These are phyloP conservation scores for Blastobotrys illinoisensis DNA, from an alignment of 1,139 yeast species.

Conservation along the genomic window DNA sequence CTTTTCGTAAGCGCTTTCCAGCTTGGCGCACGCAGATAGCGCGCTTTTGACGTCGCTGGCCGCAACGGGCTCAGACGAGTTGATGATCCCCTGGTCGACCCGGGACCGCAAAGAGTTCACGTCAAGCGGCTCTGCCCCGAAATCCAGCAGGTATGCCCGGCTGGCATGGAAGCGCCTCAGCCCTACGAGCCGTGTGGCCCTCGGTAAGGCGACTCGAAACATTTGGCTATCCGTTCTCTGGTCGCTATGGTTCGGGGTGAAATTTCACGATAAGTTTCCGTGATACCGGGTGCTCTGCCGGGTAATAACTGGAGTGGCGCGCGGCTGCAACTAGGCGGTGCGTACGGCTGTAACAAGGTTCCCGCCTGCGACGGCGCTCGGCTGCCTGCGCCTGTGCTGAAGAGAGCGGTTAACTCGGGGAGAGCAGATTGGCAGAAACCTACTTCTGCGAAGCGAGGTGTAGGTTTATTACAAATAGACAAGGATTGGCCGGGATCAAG, in stretches of 20 bases:
- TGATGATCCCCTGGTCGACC: not conserved
- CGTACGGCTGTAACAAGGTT: too few relatives aligned
- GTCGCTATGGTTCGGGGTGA: not conserved
- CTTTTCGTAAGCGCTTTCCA: conserved; percentile 15
- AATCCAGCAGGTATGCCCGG: not conserved
- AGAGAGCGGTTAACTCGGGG: too few relatives aligned
- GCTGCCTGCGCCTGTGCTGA: too few relatives aligned
- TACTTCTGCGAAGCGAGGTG: too few relatives aligned
- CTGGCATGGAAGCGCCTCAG: not conserved
- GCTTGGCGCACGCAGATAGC: conserved; percentile 18
- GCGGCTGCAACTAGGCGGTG: not conserved
- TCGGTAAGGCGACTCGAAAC: not conserved
- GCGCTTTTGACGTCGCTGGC: conserved; percentile 11
- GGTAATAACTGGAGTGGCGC: not conserved
- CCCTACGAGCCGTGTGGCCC: not conserved
- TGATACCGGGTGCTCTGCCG: not conserved
- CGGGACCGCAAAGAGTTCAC: not conserved
- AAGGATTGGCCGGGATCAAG: too few relatives aligned
- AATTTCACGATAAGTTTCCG: not conserved
- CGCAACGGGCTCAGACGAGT: not conserved
- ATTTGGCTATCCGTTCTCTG: not conserved
- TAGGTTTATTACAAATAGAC: too few relatives aligned
- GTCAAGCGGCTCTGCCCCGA: not conserved
- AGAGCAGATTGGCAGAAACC: too few relatives aligned
- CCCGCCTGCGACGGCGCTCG: too few relatives aligned